Evolutionary conservation across 2,329 filamentous ascomycete genomes (phyloP), one percentile per base, ranked within the genome.

Genomic region (Colletotrichum liaoningense): DNA sequence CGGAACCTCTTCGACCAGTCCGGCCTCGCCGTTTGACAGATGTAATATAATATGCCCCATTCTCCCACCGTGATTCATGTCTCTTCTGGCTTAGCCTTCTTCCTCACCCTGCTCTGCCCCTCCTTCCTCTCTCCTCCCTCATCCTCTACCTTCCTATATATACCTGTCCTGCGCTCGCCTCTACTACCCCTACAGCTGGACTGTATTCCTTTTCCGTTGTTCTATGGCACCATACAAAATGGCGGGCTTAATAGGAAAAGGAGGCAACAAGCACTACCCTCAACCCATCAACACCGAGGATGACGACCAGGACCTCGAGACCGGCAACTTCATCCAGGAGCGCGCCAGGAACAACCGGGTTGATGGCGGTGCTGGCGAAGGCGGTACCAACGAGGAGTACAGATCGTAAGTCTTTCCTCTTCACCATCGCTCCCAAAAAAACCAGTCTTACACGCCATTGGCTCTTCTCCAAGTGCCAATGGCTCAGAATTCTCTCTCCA

Each of bases 281-380:
- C 70, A 69, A 52, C 68, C 72, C 69, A 67, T 74, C 30, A 72
- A 26, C 72, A 72, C 63, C 46, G 72, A 74, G 63, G 72, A 74
- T 60, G 72, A 74, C 28, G 67, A 74, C 49, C 72, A 74, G 65
- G 72, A 74, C 54, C 72, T 74, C 26, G 72, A 74, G 68, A 74
- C 72, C 35, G 72, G 72, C 68, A 74, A 74, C 69, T 74, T 74
- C 69, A 64, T 74, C 63, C 72, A 74, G 63, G 72, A 74, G 63
- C 72, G 72, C 38, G 60, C 71, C 57, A 72, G 72, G 54, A 72
- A 72, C 72, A 74, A 74, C 72, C 56, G 72, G 30, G 69, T 74
- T 59, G 68, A 68, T 35, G 72, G 63, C 63, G 69, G 54, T 73
- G 55, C 69, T 63, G 70, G 70, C 14, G 70, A 73, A 66, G 46